Base-by-base conservation (phyloP, 768 basidiomycete species). In the Butyriboletus loyo region DNA sequence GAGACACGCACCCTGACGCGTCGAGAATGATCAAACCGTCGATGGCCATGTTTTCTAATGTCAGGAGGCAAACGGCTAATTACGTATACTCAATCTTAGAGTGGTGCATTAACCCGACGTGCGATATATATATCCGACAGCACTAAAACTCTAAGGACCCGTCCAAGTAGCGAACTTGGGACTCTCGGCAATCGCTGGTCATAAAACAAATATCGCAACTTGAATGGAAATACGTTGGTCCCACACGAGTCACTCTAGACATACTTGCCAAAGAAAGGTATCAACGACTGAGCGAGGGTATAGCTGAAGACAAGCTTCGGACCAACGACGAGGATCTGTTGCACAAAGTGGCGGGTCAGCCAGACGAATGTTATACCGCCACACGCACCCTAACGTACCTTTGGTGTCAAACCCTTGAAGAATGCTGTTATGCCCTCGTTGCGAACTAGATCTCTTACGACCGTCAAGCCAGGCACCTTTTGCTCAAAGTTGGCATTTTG, bases 271-370 rank as follows among this genome's bases (percentile, higher is more conserved):
- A 95, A 97, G 62, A 87, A 75, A 41, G 95, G 95, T 76, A 98
- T 98, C 70, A 98, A 77, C 17, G 88, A 89, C 72, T 98, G 96
- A 11, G 96, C 96, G 4, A 98, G 82, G 44, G 96, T 98, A 76
- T 96, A 98, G 63, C 91, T 93, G 81, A 98, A 98, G 62, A 98
- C 92, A 32, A 98, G 84, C 75, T 98, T 98, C 36, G 96, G 96
- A 46, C 94, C 95, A 34, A 98, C 94, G 55, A 98, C 93, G 41
- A 98, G 79, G 61, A 96, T 89, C 92, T 95, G 28, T 43, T 15
- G 61, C 14, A 70, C 6, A 5, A 10, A 2, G 21, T 34, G 8
- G 10, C 2, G 65, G 65, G 54, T 55, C 22, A 57, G 52, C 14
- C 15, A 24, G 17, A 24, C 14, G 13, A 44, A 44, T 31, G 21